Percentiles rank a stretch among this genome's conserved stretches.
These are phyloP conservation scores for Calycina herbarum DNA, from an alignment of 2,329 filamentous ascomycete species.

Conservation along the genomic window DNA sequence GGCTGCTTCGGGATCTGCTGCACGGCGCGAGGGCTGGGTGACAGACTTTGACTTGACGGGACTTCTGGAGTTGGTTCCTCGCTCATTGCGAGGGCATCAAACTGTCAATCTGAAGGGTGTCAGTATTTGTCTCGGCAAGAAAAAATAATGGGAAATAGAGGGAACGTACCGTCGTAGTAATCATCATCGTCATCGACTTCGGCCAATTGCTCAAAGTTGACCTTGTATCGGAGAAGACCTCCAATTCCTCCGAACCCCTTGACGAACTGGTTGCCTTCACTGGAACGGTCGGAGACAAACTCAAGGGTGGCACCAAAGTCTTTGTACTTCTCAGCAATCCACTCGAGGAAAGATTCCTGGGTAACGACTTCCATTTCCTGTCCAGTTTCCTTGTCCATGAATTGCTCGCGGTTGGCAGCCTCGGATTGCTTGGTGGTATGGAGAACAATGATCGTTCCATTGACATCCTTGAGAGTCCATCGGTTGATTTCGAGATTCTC, in stretches of 20 bases:
- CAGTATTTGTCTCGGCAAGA: not conserved
- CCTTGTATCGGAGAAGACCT: conserved; percentile 96
- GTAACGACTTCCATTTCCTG: conserved; percentile 95
- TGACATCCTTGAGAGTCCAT: conserved; percentile 81
- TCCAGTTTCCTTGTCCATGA: conserved; percentile 93
- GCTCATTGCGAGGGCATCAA: conserved; percentile 80
- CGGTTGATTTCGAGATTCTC: conserved; percentile 96
- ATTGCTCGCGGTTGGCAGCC: conserved; percentile 70
- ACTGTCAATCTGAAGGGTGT: conserved; percentile 71
- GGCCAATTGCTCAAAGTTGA: conserved; percentile 99
- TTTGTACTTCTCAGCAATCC: conserved; percentile 98
- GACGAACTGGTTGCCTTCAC: conserved; percentile 99
- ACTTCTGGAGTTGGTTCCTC: conserved; percentile 77
- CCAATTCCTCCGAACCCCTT: conserved; percentile 99
- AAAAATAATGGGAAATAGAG: not conserved
- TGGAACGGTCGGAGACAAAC: conserved; percentile 96
- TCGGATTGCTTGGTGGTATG: conserved; percentile 90
- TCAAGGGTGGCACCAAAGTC: conserved; percentile 95
- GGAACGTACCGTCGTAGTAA: conserved; percentile 69
- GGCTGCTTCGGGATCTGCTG: conserved; percentile 46
- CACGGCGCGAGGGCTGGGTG: conserved; percentile 45
- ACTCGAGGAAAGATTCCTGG: conserved; percentile 94
- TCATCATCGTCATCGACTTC: conserved; percentile 90
- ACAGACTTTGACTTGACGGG: conserved; percentile 43
- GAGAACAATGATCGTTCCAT: conserved; percentile 70